Evolutionary conservation across 179 eudicot genomes (phyloP).

Genomic region (Amaranthus tricolor): DNA sequence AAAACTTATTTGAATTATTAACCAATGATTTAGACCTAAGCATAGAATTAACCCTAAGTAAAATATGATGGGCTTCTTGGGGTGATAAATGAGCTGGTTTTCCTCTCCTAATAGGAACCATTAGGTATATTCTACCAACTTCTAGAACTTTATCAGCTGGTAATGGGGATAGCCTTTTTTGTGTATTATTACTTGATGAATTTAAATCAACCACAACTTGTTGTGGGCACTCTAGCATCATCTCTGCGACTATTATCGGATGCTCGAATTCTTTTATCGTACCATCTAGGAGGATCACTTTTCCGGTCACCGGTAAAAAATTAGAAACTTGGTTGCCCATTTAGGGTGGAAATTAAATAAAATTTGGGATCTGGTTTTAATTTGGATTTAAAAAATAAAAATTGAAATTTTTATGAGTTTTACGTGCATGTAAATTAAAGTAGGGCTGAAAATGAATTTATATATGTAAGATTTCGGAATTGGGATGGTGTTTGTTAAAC

Average conservation of each 20-base stretch:
- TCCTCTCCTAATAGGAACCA: conserved; percentile 72
- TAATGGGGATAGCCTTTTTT: conserved; percentile 40
- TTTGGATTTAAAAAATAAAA: neutral
- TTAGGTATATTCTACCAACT: conserved; percentile 49
- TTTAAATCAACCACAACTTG: conserved; percentile 73
- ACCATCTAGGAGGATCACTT: conserved; percentile 63
- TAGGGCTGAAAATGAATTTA: neutral
- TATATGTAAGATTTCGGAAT: neutral
- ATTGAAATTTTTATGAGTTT: neutral
- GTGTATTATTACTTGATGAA: conserved; percentile 7
- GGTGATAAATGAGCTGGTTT: conserved; percentile 50
- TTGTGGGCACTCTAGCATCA: conserved; percentile 82
- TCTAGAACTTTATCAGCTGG: conserved; percentile 73
- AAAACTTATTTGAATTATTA: conserved; percentile 34
- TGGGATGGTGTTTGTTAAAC: conserved; percentile 70
- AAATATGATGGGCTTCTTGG: conserved; percentile 54
- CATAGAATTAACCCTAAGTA: conserved; percentile 36
- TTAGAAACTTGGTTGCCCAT: conserved; percentile 67
- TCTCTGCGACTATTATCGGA: conserved; percentile 69
- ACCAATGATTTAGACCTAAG: conserved; percentile 36
- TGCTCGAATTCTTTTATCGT: conserved; percentile 46
- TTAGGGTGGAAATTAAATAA: neutral
- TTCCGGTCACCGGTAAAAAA: conserved; percentile 33
- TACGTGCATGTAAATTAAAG: neutral
- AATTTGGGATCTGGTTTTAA: neutral